These are phyloP conservation scores for Verbena officinalis DNA, from an alignment of 257 asterid genomes.

Conservation along the genomic window DNA sequence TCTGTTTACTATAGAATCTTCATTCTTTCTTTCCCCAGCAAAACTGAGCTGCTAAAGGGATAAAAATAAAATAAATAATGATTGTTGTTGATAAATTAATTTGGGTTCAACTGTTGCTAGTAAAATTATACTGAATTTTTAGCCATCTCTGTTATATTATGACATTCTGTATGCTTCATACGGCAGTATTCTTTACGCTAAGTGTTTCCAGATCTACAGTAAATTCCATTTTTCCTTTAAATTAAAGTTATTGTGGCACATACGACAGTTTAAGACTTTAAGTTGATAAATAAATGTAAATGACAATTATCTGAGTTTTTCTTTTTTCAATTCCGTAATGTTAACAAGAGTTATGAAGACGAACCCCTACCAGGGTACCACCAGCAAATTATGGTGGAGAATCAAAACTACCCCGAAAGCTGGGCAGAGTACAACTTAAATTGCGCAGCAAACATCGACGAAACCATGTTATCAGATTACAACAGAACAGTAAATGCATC, in stretches of 20 bases:
- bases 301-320: neutral
- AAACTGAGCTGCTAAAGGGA: no score
- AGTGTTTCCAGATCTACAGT: slow-evolving; percentile 4
- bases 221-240: neutral
- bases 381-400: slow-evolving; percentile 50
- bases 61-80: no score
- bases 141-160: slow-evolving; percentile 17
- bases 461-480: slow-evolving; percentile 42
- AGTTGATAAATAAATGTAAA: neutral
- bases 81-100: no score
- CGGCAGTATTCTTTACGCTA: neutral
- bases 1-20: neutral
- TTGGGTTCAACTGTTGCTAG: neutral
- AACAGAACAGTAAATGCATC: slow-evolving; percentile 44
- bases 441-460: slow-evolving; percentile 35
- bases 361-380: slow-evolving; percentile 61
- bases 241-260: neutral
- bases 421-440: slow-evolving; percentile 47
- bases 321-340: no score
- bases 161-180: slow-evolving; percentile 7
- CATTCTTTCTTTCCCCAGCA: no score
- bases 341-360: slow-evolving; percentile 67
- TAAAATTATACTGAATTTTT: neutral
- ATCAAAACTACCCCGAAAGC: slow-evolving; percentile 47
- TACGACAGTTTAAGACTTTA: neutral